Evolutionary conservation across 2,329 filamentous ascomycete species (phyloP).

Genomic region (Fonsecaea monophora): DNA sequence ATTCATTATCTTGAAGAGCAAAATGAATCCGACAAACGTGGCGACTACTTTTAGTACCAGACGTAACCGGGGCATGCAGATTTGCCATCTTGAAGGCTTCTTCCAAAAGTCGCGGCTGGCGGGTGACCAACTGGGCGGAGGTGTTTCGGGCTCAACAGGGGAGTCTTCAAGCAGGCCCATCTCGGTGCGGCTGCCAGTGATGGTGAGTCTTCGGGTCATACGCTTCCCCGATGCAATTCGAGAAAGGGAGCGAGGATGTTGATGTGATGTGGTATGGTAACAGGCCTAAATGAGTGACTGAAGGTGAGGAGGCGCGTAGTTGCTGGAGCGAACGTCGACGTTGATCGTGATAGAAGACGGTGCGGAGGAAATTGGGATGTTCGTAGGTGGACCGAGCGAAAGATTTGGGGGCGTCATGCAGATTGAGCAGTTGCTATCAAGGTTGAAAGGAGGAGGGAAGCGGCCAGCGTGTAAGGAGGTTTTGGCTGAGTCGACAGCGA

Average conservation of each 20-base stretch:
- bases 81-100: slow-evolving; percentile 42
- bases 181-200: slow-evolving; percentile 39
- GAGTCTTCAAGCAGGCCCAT: slow-evolving; percentile 39
- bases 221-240: not conserved
- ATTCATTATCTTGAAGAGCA: slow-evolving; percentile 36
- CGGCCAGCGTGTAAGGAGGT: slow-evolving; percentile 15
- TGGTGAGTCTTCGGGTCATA: slow-evolving; percentile 40
- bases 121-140: slow-evolving; percentile 39
- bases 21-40: slow-evolving; percentile 31
- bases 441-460: slow-evolving; percentile 11
- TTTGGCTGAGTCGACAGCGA: not conserved
- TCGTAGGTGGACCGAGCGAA: slow-evolving; percentile 14
- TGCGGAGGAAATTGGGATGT: slow-evolving; percentile 23
- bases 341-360: slow-evolving; percentile 11
- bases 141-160: slow-evolving; percentile 36
- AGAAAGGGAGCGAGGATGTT: not conserved
- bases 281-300: slow-evolving; percentile 28
- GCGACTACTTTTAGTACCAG: slow-evolving; percentile 35
- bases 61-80: slow-evolving; percentile 40
- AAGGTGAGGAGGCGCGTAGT: slow-evolving; percentile 22
- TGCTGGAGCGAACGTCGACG: slow-evolving; percentile 5
- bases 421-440: slow-evolving; percentile 19
- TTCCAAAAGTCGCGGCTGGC: slow-evolving; percentile 40
- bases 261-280: slow-evolving; percentile 14
- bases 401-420: slow-evolving; percentile 24